Base-by-base conservation (phyloP, 768 basidiomycete genomes). In the Kwoniella mangroviensis region DNA sequence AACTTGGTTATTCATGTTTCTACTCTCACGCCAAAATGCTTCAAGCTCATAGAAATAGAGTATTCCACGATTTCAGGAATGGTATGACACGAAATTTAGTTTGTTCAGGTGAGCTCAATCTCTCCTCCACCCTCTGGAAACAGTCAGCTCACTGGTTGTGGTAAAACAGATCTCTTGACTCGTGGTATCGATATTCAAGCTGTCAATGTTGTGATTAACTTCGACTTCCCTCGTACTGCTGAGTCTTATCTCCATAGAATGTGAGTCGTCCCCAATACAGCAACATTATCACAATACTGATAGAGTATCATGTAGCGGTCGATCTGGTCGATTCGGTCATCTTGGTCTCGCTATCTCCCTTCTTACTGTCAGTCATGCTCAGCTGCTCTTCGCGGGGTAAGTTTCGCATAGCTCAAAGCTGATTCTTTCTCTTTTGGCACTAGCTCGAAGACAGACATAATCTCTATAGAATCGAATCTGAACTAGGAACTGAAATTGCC, bases 21-120 rank as follows among this genome's bases (percentile, higher is more conserved):
- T 99, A 97, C 87, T 98, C 96, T 61, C 96, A 99, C 84, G 96
- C 96, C 63, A 96, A 95, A 86, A 99, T 99, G 96, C 90, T 98
- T 15, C 96, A 99, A 85, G 91, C 92, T 41, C 94, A 98, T 85
- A 93, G 96, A 70, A 99, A 99, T 85, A 93, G 96, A 81, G 96
- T 99, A 75, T 99, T 99, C 89, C 96, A 99, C 86, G 96, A 98
- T 85, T 99, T 99, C 90, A 90, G 97, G 73, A 93, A 93, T 80
- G 96, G 96, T 73, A 93, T 94, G 57, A 98, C 96, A 87, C 91
- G 96, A 78, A 99, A 99, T 86, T 90, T 99, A 74, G 96, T 99
- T 82, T 99, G 96, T 86, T 87, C 86, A 19, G 85, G 85, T 85
- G 41, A 42, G 83, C 34, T 72, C 4, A 22, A 10, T 49, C 4